Evolutionary conservation across 2,329 filamentous ascomycete species (phyloP), one percentile per base, ranked within the genome.

Genomic region (Epichloe glyceriae): DNA sequence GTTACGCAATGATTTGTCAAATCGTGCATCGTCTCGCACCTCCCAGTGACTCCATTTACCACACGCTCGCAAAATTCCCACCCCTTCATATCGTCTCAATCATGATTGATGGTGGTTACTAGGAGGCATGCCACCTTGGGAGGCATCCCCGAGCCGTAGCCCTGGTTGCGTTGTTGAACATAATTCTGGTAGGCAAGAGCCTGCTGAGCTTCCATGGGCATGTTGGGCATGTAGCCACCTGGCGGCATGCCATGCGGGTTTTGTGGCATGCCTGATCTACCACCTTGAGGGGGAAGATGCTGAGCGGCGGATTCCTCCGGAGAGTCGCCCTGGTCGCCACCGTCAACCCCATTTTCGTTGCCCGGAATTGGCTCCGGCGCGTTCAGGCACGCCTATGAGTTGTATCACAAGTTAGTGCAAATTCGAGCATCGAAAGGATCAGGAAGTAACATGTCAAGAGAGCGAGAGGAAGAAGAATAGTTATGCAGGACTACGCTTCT

Each of bases 281-380:
- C 70, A 53, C 58, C 60, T 52, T 75, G 74, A 40, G 85, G 80
- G 46, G 85, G 86, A 52, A 94, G 77, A 61, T 89, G 86, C 61
- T 79, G 80, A 62, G 86, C 83, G 56, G 82, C 71, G 54, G 89
- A 83, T 67, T 97, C 93, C 69, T 97, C 93, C 50, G 91, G 90
- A 2, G 91, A 94, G 58, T 96, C 89, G 62, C 88, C 85, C 56
- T 85, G 80, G 59, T 86, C 85, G 55, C 75, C 70, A 57, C 85
- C 84, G 57, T 90, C 85, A 55, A 87, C 84, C 48, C 86, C 86
- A 60, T 89, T 89, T 64, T 95, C 88, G 62, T 82, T 83, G 62
- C 86, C 86, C 35, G 82, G 79, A 22, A 83, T 76, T 47, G 91
- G 90, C 68, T 98, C 93, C 41, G 93, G 93, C 19, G 93, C 93